A percentile compares a stretch with the other conserved stretches of the same genome.
Evolutionary conservation across 139 green algal genomes (phyloP).

Genomic region (Mychonastes homosphaera): DNA sequence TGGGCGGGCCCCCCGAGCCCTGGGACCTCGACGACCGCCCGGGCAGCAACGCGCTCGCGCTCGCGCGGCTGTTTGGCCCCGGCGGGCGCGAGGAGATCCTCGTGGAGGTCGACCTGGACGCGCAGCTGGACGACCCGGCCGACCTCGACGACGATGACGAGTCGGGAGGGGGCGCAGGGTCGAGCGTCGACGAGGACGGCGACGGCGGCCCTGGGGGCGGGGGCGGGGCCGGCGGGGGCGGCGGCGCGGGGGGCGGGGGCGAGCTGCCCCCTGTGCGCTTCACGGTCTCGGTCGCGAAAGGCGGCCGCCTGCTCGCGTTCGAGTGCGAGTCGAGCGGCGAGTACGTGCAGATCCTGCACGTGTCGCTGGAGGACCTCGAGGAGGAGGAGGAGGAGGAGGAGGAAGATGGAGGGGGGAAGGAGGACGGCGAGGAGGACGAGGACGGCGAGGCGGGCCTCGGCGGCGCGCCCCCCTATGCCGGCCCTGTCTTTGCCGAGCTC

Average conservation of each 20-base stretch:
- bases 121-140: constrained; percentile 13
- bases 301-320: constrained; percentile 38
- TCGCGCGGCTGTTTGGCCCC: constrained; percentile 22
- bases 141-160: constrained; percentile 13
- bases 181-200: background rate
- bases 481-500: constrained; percentile 62
- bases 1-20: constrained; percentile 21
- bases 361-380: constrained; percentile 24
- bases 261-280: constrained; percentile 34
- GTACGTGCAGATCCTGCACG: constrained; percentile 38
- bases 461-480: constrained; percentile 28
- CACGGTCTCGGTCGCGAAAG: constrained; percentile 36
- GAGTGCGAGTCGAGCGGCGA: constrained; percentile 52
- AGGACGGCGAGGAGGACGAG: constrained; percentile 18
- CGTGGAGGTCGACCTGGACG: constrained; percentile 50
- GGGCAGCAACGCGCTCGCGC: constrained; percentile 27
- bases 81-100: constrained; percentile 36
- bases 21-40: constrained; percentile 29
- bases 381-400: constrained; percentile 19
- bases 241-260: constrained; percentile 29
- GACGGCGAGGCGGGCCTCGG: constrained; percentile 22
- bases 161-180: background rate
- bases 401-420: constrained; percentile 18
- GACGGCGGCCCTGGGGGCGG: constrained; percentile 3
- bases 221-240: constrained; percentile 31